Base-by-base conservation (phyloP, 352 stramenopile genomes). In the Elongisporangium anandrum region DNA sequence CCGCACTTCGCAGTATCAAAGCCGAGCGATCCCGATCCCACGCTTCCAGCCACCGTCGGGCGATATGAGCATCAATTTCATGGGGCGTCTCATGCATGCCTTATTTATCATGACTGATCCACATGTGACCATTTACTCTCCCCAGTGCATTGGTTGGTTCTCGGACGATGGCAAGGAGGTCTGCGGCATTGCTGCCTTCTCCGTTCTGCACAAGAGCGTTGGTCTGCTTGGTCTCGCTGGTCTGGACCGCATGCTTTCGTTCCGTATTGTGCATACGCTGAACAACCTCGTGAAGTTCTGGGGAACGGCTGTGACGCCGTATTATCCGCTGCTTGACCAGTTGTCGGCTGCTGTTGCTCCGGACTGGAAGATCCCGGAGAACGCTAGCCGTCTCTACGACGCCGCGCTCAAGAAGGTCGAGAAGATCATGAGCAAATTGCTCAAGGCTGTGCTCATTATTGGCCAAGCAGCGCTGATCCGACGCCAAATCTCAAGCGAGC, bases 201-300 rank as follows among this genome's bases (percentile, higher is more conserved):
- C 79, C 0, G 72, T 96, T 41, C 70, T 98, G 55, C 87, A 97
- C 68, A 85, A 96, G 60, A 94, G 88, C 50, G 87, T 98, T 24
- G 94, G 95, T 0, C 63, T 98, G 57, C 68, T 95, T 19, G 94
- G 95, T 17, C 79, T 98, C 5, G 76, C 79, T n/a, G 94, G 92
- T 13, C 67, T 98, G 3, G 91, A 98, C 63, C 81, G 92, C 16
- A 91, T 98, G 73, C 83, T 98, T 5, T 96, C 85, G 21, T 97
- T 96, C 71, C 87, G 88, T 38, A 95, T 95, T 50, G 85, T 98
- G 50, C 87, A 98, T 53, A 96, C 90, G 23, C 79, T 98, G 13
- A 97, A 98, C 75, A 95, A 94, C 50, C 87, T 98, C 63, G 83
- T 98, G 49, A 97, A 97, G 68, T 97, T 96, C 68, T 98, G 92